Conservation (phyloP, 2,329 filamentous ascomycete genomes). For the Penicillium polonicum region DNA sequence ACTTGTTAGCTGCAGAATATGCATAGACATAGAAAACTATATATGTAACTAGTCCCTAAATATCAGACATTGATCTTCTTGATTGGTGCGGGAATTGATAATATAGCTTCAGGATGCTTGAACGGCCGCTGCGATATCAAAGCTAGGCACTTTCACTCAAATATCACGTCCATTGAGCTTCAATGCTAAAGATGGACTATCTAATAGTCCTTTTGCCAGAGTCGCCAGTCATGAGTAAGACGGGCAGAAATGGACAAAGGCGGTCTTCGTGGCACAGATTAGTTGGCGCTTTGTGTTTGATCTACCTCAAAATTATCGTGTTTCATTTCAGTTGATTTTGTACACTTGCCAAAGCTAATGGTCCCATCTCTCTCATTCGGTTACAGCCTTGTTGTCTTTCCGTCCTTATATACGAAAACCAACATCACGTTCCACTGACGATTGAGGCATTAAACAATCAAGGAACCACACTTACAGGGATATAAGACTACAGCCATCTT, state of each 20-base stretch:
- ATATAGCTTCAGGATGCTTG: not conserved
- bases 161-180: not conserved
- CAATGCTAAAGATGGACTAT: not conserved
- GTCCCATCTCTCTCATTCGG: not conserved
- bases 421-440: no score
- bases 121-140: not conserved
- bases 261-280: not conserved
- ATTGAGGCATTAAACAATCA: not conserved
- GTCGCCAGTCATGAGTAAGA: not conserved
- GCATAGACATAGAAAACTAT: not conserved
- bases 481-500: not conserved
- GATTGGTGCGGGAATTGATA: not conserved
- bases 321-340: not conserved
- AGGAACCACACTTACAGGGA: fast-evolving
- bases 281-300: not conserved
- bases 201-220: not conserved
- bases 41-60: not conserved
- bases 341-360: not conserved
- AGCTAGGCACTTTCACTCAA: not conserved
- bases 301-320: not conserved
- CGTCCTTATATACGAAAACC: not conserved
- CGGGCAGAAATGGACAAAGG: not conserved
- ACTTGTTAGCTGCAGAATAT: no score
- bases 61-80: no score
- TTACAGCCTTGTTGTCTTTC: not conserved